Conservation (phyloP, 2,329 filamentous ascomycete species). For the Pseudophaeomoniella oleicola region DNA sequence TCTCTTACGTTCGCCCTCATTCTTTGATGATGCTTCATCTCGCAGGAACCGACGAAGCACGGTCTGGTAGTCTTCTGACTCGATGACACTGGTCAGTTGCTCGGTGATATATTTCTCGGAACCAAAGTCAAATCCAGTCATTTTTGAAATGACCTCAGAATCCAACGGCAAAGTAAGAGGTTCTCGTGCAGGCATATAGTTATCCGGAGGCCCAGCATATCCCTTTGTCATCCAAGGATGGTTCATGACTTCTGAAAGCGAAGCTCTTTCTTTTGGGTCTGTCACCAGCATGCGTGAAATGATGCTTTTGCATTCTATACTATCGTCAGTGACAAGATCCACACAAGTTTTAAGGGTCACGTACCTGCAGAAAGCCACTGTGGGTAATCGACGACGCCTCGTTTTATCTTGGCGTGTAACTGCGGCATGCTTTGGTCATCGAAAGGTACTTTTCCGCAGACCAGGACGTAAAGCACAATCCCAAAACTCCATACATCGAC, state of each 20-base stretch:
- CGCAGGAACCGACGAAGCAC: constrained; percentile 60
- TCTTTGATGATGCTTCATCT: constrained; percentile 44
- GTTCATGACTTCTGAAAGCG: constrained; percentile 78
- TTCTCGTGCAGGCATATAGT: constrained; percentile 70
- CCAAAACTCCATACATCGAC: constrained; percentile 99
- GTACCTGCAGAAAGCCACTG: constrained; percentile 79
- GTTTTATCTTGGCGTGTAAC: constrained; percentile 96
- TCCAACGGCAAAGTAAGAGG: constrained; percentile 78
- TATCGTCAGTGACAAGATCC: constrained; percentile 20
- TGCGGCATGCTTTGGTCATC: constrained; percentile 99
- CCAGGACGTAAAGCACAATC: constrained; percentile 90
- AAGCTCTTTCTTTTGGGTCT: constrained; percentile 74
- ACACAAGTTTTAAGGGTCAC: constrained; percentile 17
- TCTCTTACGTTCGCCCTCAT: constrained; percentile 62
- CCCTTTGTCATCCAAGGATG: constrained; percentile 96
- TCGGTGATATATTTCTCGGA: constrained; percentile 66
- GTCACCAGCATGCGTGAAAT: constrained; percentile 94
- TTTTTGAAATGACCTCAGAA: constrained; percentile 67
- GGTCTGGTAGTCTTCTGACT: constrained; percentile 86
- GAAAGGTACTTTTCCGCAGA: constrained; percentile 95
- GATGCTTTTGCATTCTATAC: constrained; percentile 75
- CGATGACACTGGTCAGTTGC: constrained; percentile 72
- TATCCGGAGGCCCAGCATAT: constrained; percentile 74
- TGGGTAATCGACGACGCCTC: constrained; percentile 88
- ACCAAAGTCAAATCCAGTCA: constrained; percentile 98